Conservation (phyloP, 495 filamentous ascomycete species). For the Echria macrotheca region DNA sequence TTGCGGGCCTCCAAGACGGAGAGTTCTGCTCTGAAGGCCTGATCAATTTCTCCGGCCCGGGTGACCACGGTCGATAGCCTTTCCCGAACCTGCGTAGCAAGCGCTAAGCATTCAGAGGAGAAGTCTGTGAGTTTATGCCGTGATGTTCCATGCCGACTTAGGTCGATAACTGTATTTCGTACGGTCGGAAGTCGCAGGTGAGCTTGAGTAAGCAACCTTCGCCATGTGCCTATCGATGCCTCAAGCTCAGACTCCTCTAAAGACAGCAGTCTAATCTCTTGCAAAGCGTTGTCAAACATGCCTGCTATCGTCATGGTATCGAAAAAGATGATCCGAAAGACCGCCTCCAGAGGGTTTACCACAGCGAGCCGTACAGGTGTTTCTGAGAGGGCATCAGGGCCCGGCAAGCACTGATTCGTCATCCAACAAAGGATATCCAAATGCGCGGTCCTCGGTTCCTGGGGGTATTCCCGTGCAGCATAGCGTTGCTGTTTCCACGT, state of each 20-base stretch:
- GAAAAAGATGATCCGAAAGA: slow-evolving; percentile 1
- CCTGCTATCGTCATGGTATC: slow-evolving; percentile 1
- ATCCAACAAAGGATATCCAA: background rate
- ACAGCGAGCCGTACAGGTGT: background rate
- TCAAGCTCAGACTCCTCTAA: background rate
- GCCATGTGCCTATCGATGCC: background rate
- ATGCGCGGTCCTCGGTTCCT: background rate
- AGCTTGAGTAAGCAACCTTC: background rate
- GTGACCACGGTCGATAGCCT: background rate
- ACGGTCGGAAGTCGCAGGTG: background rate
- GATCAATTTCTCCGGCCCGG: background rate
- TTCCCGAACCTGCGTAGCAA: background rate
- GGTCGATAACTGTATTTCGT: background rate
- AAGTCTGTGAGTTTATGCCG: background rate
- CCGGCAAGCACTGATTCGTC: background rate
- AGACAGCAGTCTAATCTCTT: background rate
- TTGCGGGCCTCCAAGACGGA: slow-evolving; percentile 2
- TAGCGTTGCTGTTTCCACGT: background rate
- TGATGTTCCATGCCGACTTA: background rate
- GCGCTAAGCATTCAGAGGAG: background rate
- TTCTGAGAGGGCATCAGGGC: background rate
- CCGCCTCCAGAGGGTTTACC: background rate
- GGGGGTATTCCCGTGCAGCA: background rate
- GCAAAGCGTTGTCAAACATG: background rate
- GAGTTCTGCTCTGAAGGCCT: background rate